phyloP scores from a whole-genome alignment of 1,139 yeast species.

The Blastobotrys apis region DNA sequence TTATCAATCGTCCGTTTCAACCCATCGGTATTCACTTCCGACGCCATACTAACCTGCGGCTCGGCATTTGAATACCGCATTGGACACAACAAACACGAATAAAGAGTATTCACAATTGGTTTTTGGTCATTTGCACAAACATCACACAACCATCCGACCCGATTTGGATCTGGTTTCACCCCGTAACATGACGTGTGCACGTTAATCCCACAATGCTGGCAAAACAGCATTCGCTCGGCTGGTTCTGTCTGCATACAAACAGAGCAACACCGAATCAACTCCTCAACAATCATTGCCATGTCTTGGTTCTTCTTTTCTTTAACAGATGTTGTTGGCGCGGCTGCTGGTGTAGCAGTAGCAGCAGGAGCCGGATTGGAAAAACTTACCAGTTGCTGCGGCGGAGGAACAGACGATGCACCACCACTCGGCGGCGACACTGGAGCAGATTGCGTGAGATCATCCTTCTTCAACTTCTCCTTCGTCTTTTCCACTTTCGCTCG shows the following conservation, averaged over 20 bases:
- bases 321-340: not conserved
- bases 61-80: constrained; percentile 49
- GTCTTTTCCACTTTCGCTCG: constrained; percentile 19
- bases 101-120: constrained; percentile 54
- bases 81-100: constrained; percentile 65
- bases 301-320: not conserved
- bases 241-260: constrained; percentile 50
- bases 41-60: constrained; percentile 42
- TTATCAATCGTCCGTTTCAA: constrained; percentile 67
- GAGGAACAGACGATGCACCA: not conserved
- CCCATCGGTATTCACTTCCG: constrained; percentile 53
- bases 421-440: not conserved
- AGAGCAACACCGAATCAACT: constrained; percentile 39
- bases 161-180: constrained; percentile 3
- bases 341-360: not conserved
- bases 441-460: not conserved
- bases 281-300: not conserved
- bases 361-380: not conserved
- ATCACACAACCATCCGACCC: constrained; percentile 68
- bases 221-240: constrained; percentile 44
- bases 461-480: not conserved
- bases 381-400: not conserved
- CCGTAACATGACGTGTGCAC: constrained; percentile 78
- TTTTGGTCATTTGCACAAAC: constrained; percentile 67
- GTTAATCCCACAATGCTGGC: constrained; percentile 64